Base-by-base conservation (phyloP, 495 filamentous ascomycete genomes). In the Penicillium macrosclerotiorum region DNA sequence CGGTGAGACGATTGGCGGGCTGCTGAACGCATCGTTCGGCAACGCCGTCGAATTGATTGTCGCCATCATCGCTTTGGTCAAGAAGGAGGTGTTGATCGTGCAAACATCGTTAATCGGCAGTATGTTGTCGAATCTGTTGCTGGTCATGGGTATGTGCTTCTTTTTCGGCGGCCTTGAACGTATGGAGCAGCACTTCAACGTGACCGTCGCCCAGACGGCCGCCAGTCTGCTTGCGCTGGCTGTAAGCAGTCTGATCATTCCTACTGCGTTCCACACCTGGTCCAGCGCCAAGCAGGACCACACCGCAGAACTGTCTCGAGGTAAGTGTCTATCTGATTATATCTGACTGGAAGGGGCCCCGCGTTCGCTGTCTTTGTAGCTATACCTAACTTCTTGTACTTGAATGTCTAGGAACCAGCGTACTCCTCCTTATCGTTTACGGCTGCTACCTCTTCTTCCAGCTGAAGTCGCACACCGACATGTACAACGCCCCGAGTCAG, bases 41-140 rank as follows among this genome's bases (percentile, higher is more conserved):
- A 96, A 95, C 56, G 91, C 91, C 4, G 90, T 95, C 45, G 91
- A 96, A 60, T 62, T 96, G 49, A 96, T 96, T 49, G 86, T 96
- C 27, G 83, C 88, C 13, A 84, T 96, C 52, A 84, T 95, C 37
- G 90, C 90, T 0, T 69, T 96, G 29, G 66, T 75, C 16, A 70
- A 91, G 39, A 60, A 75, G 26, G 75, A 97, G 66, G 79, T 94
- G 19, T 72, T 86, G 30, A 94, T 97, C 54, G 92, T 96, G 3
- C 87, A 96, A 64, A 95, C 91, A 1, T 96, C 91, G 2, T 69
- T 96, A 9, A 88, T 96, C 47, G 91, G 91, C 20, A 87, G 82
- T 62, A 95, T 96, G 62, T 69, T 96, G 13, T 95, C 90, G 13
- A 96, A 96, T 61, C 66, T 96, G 38, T 83, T 96, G 4, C 77